Percentiles rank a stretch among this genome's conserved stretches.
phyloP scores from a whole-genome alignment of 2,329 filamentous ascomycete species.

The Penicillium italicum region DNA sequence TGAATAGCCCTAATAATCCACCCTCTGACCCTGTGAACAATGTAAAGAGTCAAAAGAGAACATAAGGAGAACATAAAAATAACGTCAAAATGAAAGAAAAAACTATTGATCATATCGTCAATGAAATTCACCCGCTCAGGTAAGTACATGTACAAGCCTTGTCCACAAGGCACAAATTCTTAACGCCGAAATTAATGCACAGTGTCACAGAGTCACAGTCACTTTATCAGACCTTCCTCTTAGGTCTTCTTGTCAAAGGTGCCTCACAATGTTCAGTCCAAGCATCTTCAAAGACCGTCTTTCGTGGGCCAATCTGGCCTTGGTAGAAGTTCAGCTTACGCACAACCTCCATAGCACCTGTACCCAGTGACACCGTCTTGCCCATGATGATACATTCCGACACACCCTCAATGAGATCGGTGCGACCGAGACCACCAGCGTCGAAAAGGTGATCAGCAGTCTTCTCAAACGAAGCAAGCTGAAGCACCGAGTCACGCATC shows the following conservation, averaged over 20 bases:
- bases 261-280: slow-evolving; percentile 36
- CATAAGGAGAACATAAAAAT: background rate
- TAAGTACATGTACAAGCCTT: slow-evolving; percentile 24
- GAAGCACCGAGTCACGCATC: slow-evolving; percentile 90
- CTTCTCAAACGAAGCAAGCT: slow-evolving; percentile 95
- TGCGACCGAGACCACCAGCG: slow-evolving; percentile 86
- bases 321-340: slow-evolving; percentile 66
- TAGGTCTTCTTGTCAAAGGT: slow-evolving; percentile 14
- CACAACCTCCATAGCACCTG: slow-evolving; percentile 87
- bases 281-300: slow-evolving; percentile 64
- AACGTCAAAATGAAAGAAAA: background rate
- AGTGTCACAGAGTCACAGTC: slow-evolving; percentile 9
- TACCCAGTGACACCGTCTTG: slow-evolving; percentile 87
- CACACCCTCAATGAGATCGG: slow-evolving; percentile 87
- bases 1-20: background rate
- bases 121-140: slow-evolving; percentile 5
- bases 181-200: slow-evolving; percentile 24
- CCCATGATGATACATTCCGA: slow-evolving; percentile 98
- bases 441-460: slow-evolving; percentile 97
- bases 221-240: slow-evolving; percentile 15
- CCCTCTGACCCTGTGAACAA: too few relatives aligned
- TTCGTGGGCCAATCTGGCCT: slow-evolving; percentile 55
- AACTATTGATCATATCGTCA: slow-evolving; percentile 5
- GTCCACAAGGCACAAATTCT: slow-evolving; percentile 10
- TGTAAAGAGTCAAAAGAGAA: background rate